Evolutionary conservation across 164 flowering plant genomes (phyloP).

Genomic region (Umbilicus rupestris): DNA sequence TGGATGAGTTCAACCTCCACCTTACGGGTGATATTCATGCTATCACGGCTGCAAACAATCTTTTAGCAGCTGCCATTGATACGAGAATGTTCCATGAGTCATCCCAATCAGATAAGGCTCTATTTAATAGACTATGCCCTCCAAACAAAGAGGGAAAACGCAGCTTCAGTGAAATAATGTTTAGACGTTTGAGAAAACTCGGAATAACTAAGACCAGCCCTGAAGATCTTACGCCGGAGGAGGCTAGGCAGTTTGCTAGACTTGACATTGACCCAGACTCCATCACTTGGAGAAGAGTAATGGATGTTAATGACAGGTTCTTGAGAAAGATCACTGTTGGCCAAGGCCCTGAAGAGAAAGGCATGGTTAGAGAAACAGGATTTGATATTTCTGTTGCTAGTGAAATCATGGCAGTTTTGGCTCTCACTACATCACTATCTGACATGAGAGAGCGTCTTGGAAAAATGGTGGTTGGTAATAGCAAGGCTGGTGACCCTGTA

Average conservation of each 20-base stretch:
- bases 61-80: constrained; percentile 97
- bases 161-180: constrained; percentile 67
- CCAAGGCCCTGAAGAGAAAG: constrained; percentile 97
- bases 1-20: constrained; percentile 99
- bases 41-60: constrained; percentile 98
- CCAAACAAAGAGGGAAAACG: constrained; percentile 76
- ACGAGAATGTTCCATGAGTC: constrained; percentile 88
- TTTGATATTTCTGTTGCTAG: constrained; percentile 99
- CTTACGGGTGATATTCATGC: constrained; percentile 98
- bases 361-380: constrained; percentile 93
- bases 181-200: constrained; percentile 76
- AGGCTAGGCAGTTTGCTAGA: constrained; percentile 72
- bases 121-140: constrained; percentile 83
- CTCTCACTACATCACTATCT: constrained; percentile 81
- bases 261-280: constrained; percentile 91
- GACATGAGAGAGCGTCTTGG: constrained; percentile 99
- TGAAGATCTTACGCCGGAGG: constrained; percentile 78
- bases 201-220: constrained; percentile 73
- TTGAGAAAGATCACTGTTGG: constrained; percentile 84
- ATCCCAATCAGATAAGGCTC: constrained; percentile 86
- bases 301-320: constrained; percentile 97
- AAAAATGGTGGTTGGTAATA: constrained; percentile 91
- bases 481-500: constrained; percentile 84
- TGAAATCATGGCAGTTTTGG: constrained; percentile 99
- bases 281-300: constrained; percentile 92